Evolutionary conservation across 345 rosid species (phyloP).

Genomic region (Orychophragmus violaceus): DNA sequence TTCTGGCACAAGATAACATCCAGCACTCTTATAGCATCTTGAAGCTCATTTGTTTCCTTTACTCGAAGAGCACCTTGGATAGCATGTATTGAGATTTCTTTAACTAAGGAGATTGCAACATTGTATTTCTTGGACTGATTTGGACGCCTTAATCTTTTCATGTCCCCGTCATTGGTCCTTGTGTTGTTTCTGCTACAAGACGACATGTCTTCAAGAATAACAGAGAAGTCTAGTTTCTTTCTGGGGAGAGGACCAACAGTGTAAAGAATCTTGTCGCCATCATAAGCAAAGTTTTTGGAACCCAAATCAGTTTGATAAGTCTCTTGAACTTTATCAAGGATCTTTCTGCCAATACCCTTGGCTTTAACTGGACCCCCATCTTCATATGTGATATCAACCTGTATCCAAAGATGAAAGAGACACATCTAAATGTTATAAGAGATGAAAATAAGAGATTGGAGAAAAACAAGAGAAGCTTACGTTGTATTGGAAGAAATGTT

Average conservation of each 20-base stretch:
- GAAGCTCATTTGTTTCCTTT: conserved; percentile 37
- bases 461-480: conserved; percentile 32
- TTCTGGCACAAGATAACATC: conserved; percentile 72
- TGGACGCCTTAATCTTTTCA: conserved; percentile 55
- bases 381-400: conserved; percentile 65
- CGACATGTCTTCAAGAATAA: conserved; percentile 61
- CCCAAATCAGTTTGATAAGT: conserved; percentile 48
- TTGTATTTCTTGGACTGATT: conserved; percentile 44
- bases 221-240: conserved; percentile 54
- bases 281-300: conserved; percentile 32
- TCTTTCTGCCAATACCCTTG: conserved; percentile 60
- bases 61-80: conserved; percentile 64
- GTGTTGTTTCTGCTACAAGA: conserved; percentile 32
- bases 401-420: not conserved
- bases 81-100: conserved; percentile 65
- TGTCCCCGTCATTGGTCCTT: conserved; percentile 36
- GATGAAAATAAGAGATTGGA: not conserved
- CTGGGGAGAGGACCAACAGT: conserved; percentile 64
- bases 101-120: conserved; percentile 59
- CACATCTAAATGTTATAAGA: not conserved
- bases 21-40: conserved; percentile 41
- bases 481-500: conserved; percentile 58
- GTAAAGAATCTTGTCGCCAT: conserved; percentile 36
- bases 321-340: conserved; percentile 55
- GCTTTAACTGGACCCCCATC: conserved; percentile 63